Evolutionary conservation across 805 yeast genomes (phyloP).

Genomic region (Komagataella phaffii): DNA sequence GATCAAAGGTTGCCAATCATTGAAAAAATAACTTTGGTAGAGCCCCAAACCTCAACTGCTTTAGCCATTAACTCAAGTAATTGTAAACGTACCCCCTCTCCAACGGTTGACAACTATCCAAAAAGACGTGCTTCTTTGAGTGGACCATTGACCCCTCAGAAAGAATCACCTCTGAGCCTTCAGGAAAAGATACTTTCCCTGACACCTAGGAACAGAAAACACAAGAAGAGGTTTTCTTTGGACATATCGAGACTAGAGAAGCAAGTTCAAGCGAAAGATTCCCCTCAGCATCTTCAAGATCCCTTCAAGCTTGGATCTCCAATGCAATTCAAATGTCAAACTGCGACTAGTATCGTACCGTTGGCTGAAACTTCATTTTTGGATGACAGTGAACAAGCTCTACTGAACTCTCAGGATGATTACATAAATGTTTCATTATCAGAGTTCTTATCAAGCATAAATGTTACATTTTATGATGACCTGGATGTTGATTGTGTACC

Average conservation of each 20-base stretch:
- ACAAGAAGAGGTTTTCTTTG: neutral
- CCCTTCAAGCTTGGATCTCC: constrained; percentile 1
- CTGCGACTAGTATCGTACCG: constrained; percentile 16
- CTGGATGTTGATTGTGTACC: constrained; percentile 14
- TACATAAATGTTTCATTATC: constrained; percentile 21
- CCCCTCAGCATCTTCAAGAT: constrained; percentile 2
- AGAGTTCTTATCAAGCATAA: constrained; percentile 24
- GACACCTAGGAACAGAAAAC: neutral
- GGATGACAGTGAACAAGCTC: constrained; percentile 6
- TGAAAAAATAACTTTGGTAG: constrained; percentile 4
- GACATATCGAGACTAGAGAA: neutral
- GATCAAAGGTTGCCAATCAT: neutral
- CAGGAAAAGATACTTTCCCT: neutral
- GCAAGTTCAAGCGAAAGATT: neutral
- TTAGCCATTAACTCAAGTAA: neutral
- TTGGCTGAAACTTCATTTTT: constrained; percentile 11
- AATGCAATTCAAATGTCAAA: neutral
- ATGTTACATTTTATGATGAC: constrained; percentile 31
- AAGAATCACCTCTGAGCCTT: neutral
- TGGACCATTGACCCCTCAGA: neutral
- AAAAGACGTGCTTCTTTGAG: neutral
- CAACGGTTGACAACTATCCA: neutral
- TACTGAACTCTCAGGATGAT: constrained; percentile 9
- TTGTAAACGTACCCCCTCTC: neutral
- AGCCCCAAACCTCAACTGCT: neutral